These are phyloP conservation scores for Ogataea philodendri DNA, from an alignment of 805 yeast species.

Conservation along the genomic window DNA sequence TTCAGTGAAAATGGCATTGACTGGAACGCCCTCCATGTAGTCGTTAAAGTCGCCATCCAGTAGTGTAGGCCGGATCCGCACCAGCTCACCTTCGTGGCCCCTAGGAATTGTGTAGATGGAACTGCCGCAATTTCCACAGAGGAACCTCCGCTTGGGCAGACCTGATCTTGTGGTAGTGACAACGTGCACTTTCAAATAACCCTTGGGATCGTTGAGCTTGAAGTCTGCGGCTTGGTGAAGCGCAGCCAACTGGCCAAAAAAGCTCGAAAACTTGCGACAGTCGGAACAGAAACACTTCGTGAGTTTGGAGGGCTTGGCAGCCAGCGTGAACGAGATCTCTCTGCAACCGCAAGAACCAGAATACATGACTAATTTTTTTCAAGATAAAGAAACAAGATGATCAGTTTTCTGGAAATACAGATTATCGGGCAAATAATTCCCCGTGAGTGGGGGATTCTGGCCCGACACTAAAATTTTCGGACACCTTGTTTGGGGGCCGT, in stretches of 20 bases:
- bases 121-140: slow-evolving; percentile 4
- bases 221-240: not conserved
- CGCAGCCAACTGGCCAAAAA: not conserved
- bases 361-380: too few species aligned
- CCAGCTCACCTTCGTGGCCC: not conserved
- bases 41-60: slow-evolving; percentile 3
- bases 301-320: not conserved
- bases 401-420: too few species aligned
- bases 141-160: not conserved
- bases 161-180: not conserved
- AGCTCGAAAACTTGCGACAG: slow-evolving; percentile 5
- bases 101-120: not conserved
- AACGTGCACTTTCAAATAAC: not conserved
- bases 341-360: slow-evolving; percentile 5
- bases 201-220: not conserved
- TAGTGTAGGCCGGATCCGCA: slow-evolving; percentile 1
- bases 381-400: too few species aligned
- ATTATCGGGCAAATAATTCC: too few species aligned
- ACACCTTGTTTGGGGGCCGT: too few species aligned
- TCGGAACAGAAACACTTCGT: slow-evolving; percentile 1
- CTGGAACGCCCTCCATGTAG: slow-evolving; percentile 1
- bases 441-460: too few species aligned
- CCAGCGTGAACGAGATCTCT: not conserved
- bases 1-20: not conserved
- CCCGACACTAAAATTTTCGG: too few species aligned